These are phyloP conservation scores for Amanita brunnescens DNA, from an alignment of 768 basidiomycete species.

Conservation along the genomic window DNA sequence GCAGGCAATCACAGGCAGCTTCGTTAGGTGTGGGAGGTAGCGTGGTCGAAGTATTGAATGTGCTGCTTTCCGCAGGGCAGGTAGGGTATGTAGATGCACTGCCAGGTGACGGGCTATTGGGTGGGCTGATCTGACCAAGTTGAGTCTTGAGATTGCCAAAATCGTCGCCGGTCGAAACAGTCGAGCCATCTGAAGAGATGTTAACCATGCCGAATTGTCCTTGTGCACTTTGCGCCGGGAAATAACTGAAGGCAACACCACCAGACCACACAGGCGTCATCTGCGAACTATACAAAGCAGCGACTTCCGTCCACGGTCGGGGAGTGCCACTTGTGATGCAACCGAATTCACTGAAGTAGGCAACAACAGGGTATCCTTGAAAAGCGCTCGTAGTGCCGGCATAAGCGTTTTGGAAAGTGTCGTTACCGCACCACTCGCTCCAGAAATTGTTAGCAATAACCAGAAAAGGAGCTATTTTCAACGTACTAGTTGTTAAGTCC, in stretches of 20 bases:
- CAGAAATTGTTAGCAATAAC: conserved; percentile 5
- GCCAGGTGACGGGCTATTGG: conserved; percentile 47
- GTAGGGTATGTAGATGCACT: conserved; percentile 43
- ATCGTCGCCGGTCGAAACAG: conserved; percentile 62
- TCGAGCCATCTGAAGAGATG: conserved; percentile 53
- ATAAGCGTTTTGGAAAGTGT: conserved; percentile 49
- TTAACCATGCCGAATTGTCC: conserved; percentile 85
- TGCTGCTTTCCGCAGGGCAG: conserved; percentile 57
- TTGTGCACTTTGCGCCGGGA: conserved; percentile 64
- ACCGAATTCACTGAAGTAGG: conserved; percentile 89
- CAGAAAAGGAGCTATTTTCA: background rate
- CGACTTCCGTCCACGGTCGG: conserved; percentile 75
- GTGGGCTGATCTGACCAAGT: conserved; percentile 47
- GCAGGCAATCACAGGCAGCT: conserved; percentile 70
- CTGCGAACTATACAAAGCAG: conserved; percentile 57
- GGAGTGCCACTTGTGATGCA: conserved; percentile 47
- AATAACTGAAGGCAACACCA: conserved; percentile 84
- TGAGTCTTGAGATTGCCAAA: conserved; percentile 57
- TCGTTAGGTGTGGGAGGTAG: conserved; percentile 83
- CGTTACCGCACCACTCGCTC: conserved; percentile 79
- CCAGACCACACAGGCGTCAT: conserved; percentile 84
- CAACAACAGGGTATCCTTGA: conserved; percentile 62
- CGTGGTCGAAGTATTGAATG: conserved; percentile 54
- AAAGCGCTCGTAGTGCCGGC: conserved; percentile 45
- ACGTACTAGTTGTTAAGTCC: conserved; percentile 84